phyloP scores from a whole-genome alignment of 345 rosid genomes.

The Aegle marmelos region DNA sequence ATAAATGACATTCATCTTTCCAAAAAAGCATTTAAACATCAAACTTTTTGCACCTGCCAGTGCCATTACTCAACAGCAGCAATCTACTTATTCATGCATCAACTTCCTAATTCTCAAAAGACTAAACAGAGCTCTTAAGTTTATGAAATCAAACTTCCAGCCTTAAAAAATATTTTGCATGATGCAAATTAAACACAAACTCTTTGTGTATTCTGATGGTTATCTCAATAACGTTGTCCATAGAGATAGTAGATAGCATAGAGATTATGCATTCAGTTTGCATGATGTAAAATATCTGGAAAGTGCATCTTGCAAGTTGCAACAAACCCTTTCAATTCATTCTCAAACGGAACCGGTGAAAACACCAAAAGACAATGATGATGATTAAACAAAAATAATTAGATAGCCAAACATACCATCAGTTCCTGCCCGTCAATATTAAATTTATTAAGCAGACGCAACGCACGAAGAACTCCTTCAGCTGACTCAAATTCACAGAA shows the following conservation, averaged over 20 bases:
- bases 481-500: constrained; percentile 96
- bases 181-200: not conserved
- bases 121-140: not conserved
- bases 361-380: not conserved
- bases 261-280: not conserved
- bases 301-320: not conserved
- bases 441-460: constrained; percentile 83
- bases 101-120: not conserved
- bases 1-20: not conserved
- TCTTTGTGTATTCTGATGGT: not conserved
- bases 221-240: not conserved
- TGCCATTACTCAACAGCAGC: not conserved
- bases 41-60: not conserved
- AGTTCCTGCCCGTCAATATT: constrained; percentile 92
- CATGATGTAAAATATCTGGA: not conserved
- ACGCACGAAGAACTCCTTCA: constrained; percentile 93
- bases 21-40: not conserved
- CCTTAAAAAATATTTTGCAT: not conserved
- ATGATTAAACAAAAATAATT: not conserved
- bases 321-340: not conserved
- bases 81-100: not conserved
- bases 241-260: too few relatives aligned
- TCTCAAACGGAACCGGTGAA: not conserved
- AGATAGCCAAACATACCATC: constrained; percentile 51
- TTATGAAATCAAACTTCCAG: not conserved